Percentiles rank a stretch among this genome's conserved stretches.
These are phyloP conservation scores for Chalara sp. DNA, from an alignment of 2,329 filamentous ascomycete genomes.

Conservation along the genomic window DNA sequence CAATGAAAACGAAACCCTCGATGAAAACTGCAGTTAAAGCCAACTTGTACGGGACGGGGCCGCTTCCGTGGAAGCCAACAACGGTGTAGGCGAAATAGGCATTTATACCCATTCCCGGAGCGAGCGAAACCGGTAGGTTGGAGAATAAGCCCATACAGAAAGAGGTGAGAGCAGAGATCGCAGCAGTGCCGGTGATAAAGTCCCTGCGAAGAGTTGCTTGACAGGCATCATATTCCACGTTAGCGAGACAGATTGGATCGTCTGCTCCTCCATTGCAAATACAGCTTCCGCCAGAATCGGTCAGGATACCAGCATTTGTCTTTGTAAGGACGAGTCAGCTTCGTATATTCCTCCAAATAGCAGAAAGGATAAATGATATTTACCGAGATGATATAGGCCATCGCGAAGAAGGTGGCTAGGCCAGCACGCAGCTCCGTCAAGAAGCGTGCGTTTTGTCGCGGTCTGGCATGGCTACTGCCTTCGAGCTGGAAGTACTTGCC, in stretches of 20 bases:
- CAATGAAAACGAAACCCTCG: constrained; percentile 81
- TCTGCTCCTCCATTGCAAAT: constrained; percentile 31
- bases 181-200: constrained; percentile 76
- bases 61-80: constrained; percentile 70
- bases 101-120: constrained; percentile 76
- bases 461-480: neutral
- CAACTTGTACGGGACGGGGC: constrained; percentile 65
- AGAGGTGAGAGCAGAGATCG: constrained; percentile 71
- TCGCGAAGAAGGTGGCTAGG: constrained; percentile 63
- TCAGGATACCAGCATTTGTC: constrained; percentile 57
- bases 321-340: constrained; percentile 6
- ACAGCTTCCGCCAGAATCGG: constrained; percentile 32
- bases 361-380: too few relatives aligned
- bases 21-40: constrained; percentile 84
- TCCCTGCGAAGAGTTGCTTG: constrained; percentile 50
- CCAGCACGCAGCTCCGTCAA: constrained; percentile 80
- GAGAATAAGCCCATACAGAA: constrained; percentile 80
- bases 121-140: constrained; percentile 65
- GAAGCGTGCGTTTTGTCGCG: constrained; percentile 59
- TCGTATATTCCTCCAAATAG: constrained; percentile 38
- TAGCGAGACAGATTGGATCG: constrained; percentile 45
- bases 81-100: constrained; percentile 80
- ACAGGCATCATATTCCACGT: constrained; percentile 60
- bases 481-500: neutral
- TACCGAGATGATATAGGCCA: constrained; percentile 70